Conservation (phyloP, 805 yeast species). For the Lipomyces sp. region DNA sequence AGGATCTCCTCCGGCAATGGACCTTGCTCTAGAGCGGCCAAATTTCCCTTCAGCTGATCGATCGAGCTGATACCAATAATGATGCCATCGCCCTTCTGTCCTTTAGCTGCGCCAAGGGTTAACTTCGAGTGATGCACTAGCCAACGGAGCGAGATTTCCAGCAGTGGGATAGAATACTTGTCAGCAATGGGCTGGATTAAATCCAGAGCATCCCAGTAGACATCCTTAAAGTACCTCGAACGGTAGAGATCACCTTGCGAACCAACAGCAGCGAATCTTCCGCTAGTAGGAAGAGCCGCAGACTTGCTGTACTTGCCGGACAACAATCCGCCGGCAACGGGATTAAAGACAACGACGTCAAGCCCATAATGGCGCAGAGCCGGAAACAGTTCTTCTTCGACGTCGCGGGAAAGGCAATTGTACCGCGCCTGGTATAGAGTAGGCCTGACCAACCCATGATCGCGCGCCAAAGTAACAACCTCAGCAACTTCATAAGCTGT, state of each 20-base stretch:
- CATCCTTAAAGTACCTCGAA: conserved; percentile 15
- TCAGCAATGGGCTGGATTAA: conserved; percentile 7
- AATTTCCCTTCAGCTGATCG: conserved; percentile 9
- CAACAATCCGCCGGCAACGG: conserved; percentile 15
- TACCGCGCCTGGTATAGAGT: conserved; percentile 34
- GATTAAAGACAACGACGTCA: conserved; percentile 30
- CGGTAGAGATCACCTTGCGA: conserved; percentile 8
- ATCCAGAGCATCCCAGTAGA: conserved; percentile 16
- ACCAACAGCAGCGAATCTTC: neutral
- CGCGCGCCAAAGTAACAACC: conserved; percentile 4
- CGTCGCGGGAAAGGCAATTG: conserved; percentile 31
- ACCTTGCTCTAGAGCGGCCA: conserved; percentile 30
- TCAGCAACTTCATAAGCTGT: conserved; percentile 19
- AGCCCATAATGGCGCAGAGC: conserved; percentile 28
- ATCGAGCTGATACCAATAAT: conserved; percentile 17
- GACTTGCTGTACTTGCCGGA: conserved; percentile 11
- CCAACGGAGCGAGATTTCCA: conserved; percentile 22
- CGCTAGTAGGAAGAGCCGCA: neutral
- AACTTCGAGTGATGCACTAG: conserved; percentile 14
- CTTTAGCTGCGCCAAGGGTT: conserved; percentile 12
- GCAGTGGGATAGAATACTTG: conserved; percentile 11
- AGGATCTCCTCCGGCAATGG: conserved; percentile 31
- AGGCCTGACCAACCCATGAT: conserved; percentile 22
- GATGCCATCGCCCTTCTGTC: conserved; percentile 17
- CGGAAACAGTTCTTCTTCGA: conserved; percentile 32